phyloP scores from a whole-genome alignment of 2,329 filamentous ascomycete species.

The Aspergillus cejpii region DNA sequence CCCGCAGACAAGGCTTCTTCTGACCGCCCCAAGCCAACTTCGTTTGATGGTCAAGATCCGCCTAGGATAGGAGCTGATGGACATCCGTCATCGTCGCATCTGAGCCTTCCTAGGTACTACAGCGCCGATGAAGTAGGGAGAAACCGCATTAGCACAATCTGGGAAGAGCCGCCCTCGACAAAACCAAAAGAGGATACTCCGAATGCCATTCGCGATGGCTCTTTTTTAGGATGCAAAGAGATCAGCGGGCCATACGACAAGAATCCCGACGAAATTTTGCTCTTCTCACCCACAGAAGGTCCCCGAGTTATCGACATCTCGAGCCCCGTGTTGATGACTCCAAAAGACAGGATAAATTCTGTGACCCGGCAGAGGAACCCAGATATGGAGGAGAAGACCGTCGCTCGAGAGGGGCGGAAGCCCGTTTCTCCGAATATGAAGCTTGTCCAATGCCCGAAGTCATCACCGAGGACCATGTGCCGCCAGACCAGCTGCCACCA shows the following conservation, averaged over 20 bases:
- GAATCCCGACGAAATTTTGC: slow-evolving; percentile 35
- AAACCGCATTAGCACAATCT: slow-evolving; percentile 32
- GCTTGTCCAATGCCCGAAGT: slow-evolving; percentile 31
- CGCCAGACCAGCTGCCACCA: slow-evolving; percentile 17
- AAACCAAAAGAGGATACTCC: slow-evolving; percentile 19
- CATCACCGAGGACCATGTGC: slow-evolving; percentile 22
- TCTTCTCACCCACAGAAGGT: slow-evolving; percentile 27
- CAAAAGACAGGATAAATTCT: slow-evolving; percentile 15
- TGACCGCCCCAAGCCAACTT: slow-evolving; percentile 9
- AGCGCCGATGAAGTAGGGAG: slow-evolving; percentile 37
- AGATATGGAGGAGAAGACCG: slow-evolving; percentile 15
- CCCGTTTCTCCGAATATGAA: slow-evolving; percentile 32
- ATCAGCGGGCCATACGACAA: slow-evolving; percentile 31
- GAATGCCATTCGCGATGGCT: slow-evolving; percentile 25
- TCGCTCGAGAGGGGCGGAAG: slow-evolving; percentile 25
- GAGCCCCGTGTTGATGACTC: slow-evolving; percentile 18
- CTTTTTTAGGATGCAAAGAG: slow-evolving; percentile 39
- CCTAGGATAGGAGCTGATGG: slow-evolving; percentile 8
- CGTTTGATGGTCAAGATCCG: slow-evolving; percentile 18
- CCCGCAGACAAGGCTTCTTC: slow-evolving; percentile 29
- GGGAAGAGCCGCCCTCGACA: slow-evolving; percentile 26
- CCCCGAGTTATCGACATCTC: slow-evolving; percentile 20
- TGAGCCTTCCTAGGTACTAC: slow-evolving; percentile 27
- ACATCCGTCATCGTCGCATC: background rate
- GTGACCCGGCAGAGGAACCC: slow-evolving; percentile 6